Conservation (phyloP, 768 basidiomycete genomes). For the Tulasnella sp. region DNA sequence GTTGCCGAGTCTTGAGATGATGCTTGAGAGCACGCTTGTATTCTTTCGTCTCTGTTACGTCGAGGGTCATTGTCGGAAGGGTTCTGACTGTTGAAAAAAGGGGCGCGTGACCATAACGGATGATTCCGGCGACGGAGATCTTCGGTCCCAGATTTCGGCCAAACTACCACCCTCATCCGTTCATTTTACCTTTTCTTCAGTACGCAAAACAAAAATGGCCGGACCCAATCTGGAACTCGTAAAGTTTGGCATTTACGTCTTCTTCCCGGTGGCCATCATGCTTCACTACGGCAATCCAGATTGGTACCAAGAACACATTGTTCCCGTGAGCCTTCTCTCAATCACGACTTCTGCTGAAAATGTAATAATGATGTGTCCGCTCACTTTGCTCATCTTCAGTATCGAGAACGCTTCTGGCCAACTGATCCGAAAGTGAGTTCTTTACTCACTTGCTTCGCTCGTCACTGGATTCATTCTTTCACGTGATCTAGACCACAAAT, state of each 20-base stretch:
- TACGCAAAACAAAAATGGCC: slow-evolving; percentile 40
- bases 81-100: not conserved
- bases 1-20: slow-evolving; percentile 22
- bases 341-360: not conserved
- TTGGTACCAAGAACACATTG: slow-evolving; percentile 70
- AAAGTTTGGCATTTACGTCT: slow-evolving; percentile 81
- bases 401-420: slow-evolving; percentile 5
- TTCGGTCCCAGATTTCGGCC: not conserved
- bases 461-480: not conserved
- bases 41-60: slow-evolving; percentile 21
- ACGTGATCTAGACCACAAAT: not conserved
- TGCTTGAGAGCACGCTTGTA: slow-evolving; percentile 51
- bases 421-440: not conserved
- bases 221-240: slow-evolving; percentile 80
- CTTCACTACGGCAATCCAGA: slow-evolving; percentile 80
- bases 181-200: not conserved
- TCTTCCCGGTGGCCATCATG: slow-evolving; percentile 68
- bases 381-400: not conserved
- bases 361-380: not conserved
- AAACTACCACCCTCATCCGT: not conserved
- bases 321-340: slow-evolving; percentile 42
- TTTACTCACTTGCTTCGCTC: not conserved
- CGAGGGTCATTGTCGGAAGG: not conserved
- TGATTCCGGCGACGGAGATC: not conserved
- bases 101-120: not conserved